Conservation (phyloP, 148 eudicot species). For the Rhododendron griersonianum region DNA sequence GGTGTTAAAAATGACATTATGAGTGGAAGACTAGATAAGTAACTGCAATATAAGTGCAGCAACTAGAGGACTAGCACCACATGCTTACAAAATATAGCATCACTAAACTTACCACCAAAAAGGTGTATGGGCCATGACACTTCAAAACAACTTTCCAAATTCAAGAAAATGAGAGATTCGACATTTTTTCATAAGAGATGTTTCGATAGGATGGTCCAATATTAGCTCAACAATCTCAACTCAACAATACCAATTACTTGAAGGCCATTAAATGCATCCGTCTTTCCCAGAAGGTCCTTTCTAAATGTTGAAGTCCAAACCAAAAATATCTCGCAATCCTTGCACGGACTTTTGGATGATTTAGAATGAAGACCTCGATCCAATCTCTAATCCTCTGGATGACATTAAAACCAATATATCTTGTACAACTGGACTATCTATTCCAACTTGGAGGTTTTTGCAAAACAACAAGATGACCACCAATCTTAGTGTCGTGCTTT, state of each 20-base stretch:
- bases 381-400: not conserved
- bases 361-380: not conserved
- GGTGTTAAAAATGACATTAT: not conserved
- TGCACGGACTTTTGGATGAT: not conserved
- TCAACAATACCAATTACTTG: not conserved
- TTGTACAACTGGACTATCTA: not conserved
- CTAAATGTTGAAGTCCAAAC: not conserved
- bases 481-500: not conserved
- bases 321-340: not conserved
- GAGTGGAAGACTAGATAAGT: not conserved
- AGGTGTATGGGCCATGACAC: not conserved
- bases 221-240: not conserved
- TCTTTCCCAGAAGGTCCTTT: not conserved
- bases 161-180: not conserved
- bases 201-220: not conserved
- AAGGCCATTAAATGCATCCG: not conserved
- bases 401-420: not conserved
- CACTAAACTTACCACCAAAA: not conserved
- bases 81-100: not conserved
- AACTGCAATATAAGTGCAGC: not conserved
- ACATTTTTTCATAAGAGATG: not conserved
- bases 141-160: not conserved
- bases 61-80: not conserved
- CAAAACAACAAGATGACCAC: not conserved
- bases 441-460: not conserved